Evolutionary conservation across 1,284 basidiomycete genomes (phyloP), one percentile per base, ranked within the genome.

Genomic region (Trichosporon faecale): DNA sequence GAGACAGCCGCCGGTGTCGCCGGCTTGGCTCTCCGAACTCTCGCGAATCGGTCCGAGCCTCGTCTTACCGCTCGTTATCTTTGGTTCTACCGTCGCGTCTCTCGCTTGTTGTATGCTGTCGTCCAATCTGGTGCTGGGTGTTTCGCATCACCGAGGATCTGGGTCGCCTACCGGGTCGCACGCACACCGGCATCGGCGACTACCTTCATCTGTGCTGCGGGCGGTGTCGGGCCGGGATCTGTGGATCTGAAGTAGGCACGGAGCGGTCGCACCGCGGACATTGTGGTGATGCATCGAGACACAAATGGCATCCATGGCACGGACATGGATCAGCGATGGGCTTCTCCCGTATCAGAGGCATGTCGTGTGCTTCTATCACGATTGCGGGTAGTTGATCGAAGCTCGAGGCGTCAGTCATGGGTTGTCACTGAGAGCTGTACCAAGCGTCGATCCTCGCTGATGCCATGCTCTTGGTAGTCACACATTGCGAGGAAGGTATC

Each of bases 41-140:
- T 16, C 57, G 57, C 57, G 57, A 31, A 61, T 61, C 57, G 29
- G 57, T 61, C 57, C 57, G 57, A 61, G 7, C 27, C 29, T 29
- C 27, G 16, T 31, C 27, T 12, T 2, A 5, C 29, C 27, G 16
- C 23, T 16, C 12, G 57, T 61, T 61, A 61, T 61, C 57, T 31
- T n/a, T 61, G 57, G 27, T 18, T 31, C 27, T 33, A 1, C 27
- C 57, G 27, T 18, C 11, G 16, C 57, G 3, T 14, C 9, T 37
- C 12, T 9, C 12, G 35, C 35, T 3, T 37, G 9, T n/a, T n/a
- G n/a, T n/a, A n/a, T n/a, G n/a, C 25, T 52, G 18, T 33, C 29
- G 29, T 11, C 57, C 57, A 61, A 27, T 61, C 57, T 33, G 2
- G 21, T 9, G 27, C 29, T 33, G 14, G 6, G 3, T 18, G 27